Percentiles rank a stretch among this genome's conserved stretches.
These are phyloP conservation scores for Alisma plantagoaquatica DNA, from an alignment of 106 monocot species.

Conservation along the genomic window DNA sequence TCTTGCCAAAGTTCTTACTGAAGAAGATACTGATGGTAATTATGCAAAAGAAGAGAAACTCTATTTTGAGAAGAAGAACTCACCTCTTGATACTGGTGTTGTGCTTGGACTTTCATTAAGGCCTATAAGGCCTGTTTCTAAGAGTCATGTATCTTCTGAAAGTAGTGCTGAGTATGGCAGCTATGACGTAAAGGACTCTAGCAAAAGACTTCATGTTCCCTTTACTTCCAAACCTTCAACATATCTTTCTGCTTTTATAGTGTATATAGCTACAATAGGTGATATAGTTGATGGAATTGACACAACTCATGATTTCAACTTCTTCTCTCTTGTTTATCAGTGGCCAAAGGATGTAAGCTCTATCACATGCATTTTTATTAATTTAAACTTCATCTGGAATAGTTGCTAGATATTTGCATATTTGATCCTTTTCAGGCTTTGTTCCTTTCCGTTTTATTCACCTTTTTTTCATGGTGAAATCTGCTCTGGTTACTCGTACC, in stretches of 20 bases:
- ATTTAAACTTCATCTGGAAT: too few relatives aligned
- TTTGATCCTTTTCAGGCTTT: background rate
- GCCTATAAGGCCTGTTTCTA: constrained; percentile 18
- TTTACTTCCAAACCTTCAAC: constrained; percentile 60
- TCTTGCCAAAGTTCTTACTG: constrained; percentile 75
- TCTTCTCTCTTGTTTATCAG: constrained; percentile 91
- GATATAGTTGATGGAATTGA: constrained; percentile 96
- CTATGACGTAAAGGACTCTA: constrained; percentile 46
- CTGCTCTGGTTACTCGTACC: too few relatives aligned
- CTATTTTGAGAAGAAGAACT: constrained; percentile 20
- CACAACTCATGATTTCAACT: constrained; percentile 98
- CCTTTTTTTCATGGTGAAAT: too few relatives aligned
- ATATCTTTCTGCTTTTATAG: constrained; percentile 89
- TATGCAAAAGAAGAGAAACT: constrained; percentile 33
- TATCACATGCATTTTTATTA: too few relatives aligned
- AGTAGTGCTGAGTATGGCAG: constrained; percentile 19
- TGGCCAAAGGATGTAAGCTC: constrained; percentile 97
- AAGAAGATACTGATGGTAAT: constrained; percentile 57
- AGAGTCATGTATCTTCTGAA: constrained; percentile 14
- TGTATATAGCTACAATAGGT: constrained; percentile 92
- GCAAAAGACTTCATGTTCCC: constrained; percentile 41
- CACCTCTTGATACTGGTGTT: constrained; percentile 35
- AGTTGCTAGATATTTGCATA: constrained; percentile 2
- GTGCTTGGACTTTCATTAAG: constrained; percentile 72
- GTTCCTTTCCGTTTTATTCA: background rate